phyloP scores from a whole-genome alignment of 2,329 filamentous ascomycete species.

The Parastagonospora avenae region DNA sequence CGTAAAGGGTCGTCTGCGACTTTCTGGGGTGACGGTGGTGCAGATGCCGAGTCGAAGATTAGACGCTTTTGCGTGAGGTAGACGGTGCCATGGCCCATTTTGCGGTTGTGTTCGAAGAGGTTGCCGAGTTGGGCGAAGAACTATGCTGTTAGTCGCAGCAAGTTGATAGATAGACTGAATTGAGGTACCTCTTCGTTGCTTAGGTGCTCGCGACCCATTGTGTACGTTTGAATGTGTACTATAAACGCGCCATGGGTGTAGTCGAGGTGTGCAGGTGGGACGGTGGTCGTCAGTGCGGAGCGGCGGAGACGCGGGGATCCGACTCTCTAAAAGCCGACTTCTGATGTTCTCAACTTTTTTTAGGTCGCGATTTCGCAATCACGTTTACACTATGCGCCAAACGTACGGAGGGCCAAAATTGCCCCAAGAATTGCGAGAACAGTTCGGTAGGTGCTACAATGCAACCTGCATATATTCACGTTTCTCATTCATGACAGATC shows the following conservation, averaged over 20 bases:
- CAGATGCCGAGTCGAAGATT: constrained; percentile 50
- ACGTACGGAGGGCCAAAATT: constrained; percentile 50
- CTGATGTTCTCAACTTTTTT: constrained; percentile 36
- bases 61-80: constrained; percentile 77
- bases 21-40: constrained; percentile 42
- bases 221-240: constrained; percentile 25
- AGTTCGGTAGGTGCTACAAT: constrained; percentile 42
- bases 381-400: constrained; percentile 44
- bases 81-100: constrained; percentile 74
- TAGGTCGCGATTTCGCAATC: constrained; percentile 11
- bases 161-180: constrained; percentile 29
- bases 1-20: constrained; percentile 60
- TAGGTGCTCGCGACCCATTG: constrained; percentile 58
- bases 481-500: constrained; percentile 26
- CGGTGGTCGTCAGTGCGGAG: constrained; percentile 23
- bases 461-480: not conserved
- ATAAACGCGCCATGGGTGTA: constrained; percentile 27
- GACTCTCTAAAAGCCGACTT: constrained; percentile 30
- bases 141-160: constrained; percentile 49
- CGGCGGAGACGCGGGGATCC: constrained; percentile 26
- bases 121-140: constrained; percentile 73
- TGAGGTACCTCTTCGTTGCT: constrained; percentile 64
- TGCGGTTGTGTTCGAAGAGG: constrained; percentile 70
- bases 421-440: constrained; percentile 52
- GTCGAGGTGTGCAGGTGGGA: constrained; percentile 24